Evolutionary conservation across 2,329 filamentous ascomycete species (phyloP), one percentile per base, ranked within the genome.

Genomic region (Acephala macrosclerotiorum): DNA sequence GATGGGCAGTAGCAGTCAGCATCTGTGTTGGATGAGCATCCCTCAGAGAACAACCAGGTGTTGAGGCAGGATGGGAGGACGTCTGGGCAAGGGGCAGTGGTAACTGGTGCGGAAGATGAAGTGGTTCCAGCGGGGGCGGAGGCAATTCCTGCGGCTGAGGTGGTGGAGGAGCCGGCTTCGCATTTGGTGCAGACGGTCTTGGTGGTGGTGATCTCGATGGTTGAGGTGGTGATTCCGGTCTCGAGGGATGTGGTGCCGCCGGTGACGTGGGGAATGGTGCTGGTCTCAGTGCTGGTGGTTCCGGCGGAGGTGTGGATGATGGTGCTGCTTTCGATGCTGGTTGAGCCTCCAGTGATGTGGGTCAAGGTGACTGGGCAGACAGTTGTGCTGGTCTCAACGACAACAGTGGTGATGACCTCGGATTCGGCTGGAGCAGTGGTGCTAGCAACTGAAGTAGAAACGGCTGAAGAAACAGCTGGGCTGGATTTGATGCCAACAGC

Each of bases 51-150:
- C 75, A 97, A 81, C 92, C 93, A 97, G 75, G 94, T 96, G 87
- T 95, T 96, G 81, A 98, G 83, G 84, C 95, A 98, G 76, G 88
- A 88, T 69, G 95, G 94, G 58, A 97, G 90, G 57, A 94, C 86
- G 29, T 83, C 80, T 65, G 94, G 93, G 71, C 67, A 68, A 62
- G 74, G 64, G 56, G 69, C 73, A 40, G 83, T 82, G 75, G 80
- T 77, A 14, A 79, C 76, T 55, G 83, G 78, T 42, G 72, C 72
- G 45, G 78, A 66, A 22, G 68, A 45, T n/a, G 66, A 58, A 16
- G 66, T 49, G 20, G 68, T 66, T 11, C 68, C 67, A 12, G 61
- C 25, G n/a, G 64, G 22, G 26, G 64, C 59, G 49, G 63, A 60
- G 55, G 75, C 73, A 64, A 72, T 72, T 47, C 68, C 72, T 38